These are phyloP conservation scores for Fonsecaea pedrosoi DNA, from an alignment of 2,329 filamentous ascomycete genomes.

Conservation along the genomic window DNA sequence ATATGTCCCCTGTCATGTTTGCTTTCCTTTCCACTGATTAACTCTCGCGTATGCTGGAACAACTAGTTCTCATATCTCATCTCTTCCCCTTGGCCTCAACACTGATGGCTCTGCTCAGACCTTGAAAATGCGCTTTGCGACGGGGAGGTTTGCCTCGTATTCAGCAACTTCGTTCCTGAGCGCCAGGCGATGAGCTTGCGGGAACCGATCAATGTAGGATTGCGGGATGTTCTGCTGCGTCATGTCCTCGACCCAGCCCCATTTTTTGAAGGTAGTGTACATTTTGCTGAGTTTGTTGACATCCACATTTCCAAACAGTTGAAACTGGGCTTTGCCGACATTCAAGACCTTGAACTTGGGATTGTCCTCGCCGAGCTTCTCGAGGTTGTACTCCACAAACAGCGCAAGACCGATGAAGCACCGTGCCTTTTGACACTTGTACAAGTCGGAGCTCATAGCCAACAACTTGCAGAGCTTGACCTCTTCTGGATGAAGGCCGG, in stretches of 20 bases:
- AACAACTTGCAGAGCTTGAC: conserved; percentile 19
- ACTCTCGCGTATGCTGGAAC: neutral
- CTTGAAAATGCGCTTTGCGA: neutral
- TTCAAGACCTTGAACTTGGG: conserved; percentile 17
- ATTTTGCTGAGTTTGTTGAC: conserved; percentile 27
- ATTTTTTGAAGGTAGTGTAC: conserved; percentile 18
- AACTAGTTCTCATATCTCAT: neutral
- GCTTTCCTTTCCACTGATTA: neutral
- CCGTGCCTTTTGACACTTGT: conserved; percentile 32
- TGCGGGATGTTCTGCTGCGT: neutral
- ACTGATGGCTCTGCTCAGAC: neutral
- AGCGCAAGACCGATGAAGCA: conserved; percentile 29
- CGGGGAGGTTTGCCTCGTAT: neutral
- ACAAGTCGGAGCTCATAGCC: conserved; percentile 19
- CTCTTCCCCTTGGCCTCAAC: neutral
- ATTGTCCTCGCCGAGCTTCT: conserved; percentile 5
- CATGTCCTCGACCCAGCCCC: conserved; percentile 25
- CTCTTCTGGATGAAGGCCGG: conserved; percentile 22
- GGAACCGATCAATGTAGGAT: conserved; percentile 2
- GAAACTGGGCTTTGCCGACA: conserved; percentile 21
- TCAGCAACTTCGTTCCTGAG: conserved; percentile 14
- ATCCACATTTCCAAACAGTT: conserved; percentile 28
- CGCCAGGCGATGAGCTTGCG: neutral
- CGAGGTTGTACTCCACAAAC: conserved; percentile 22
- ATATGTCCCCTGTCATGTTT: conserved; percentile 2